These are phyloP conservation scores for Quercus lobata DNA, from an alignment of 331 rosid species.

Conservation along the genomic window DNA sequence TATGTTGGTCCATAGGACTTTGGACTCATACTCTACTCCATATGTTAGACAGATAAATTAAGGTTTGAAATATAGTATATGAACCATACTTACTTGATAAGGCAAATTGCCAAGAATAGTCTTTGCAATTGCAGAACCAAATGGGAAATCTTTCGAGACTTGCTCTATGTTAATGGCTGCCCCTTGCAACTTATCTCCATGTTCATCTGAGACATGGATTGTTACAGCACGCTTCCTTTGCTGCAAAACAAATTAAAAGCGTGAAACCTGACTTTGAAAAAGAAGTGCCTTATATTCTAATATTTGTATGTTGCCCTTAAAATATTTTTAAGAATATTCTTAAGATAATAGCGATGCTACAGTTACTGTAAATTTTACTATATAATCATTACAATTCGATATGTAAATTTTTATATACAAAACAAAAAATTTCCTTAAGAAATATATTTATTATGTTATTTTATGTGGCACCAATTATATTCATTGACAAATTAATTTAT, in stretches of 20 bases:
- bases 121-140: slow-evolving; percentile 89
- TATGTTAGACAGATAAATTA: too few species aligned
- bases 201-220: slow-evolving; percentile 59
- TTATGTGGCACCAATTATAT: too few species aligned
- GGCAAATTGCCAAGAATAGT: slow-evolving; percentile 72
- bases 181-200: slow-evolving; percentile 59
- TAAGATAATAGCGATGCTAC: neutral
- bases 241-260: slow-evolving; percentile 28
- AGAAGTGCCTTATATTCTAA: too few species aligned
- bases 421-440: too few species aligned
- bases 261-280: too few species aligned
- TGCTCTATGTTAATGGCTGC: slow-evolving; percentile 47
- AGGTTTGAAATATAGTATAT: neutral
- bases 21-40: too few species aligned
- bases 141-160: slow-evolving; percentile 71
- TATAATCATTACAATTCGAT: too few species aligned
- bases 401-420: too few species aligned
- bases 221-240: slow-evolving; percentile 71
- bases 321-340: neutral
- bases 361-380: too few species aligned
- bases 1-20: too few species aligned
- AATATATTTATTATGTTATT: too few species aligned
- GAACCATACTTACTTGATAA: slow-evolving; percentile 54
- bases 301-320: neutral
- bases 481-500: too few species aligned